Base-by-base conservation (phyloP, 2,329 filamentous ascomycete genomes). In the Apiospora koreana region DNA sequence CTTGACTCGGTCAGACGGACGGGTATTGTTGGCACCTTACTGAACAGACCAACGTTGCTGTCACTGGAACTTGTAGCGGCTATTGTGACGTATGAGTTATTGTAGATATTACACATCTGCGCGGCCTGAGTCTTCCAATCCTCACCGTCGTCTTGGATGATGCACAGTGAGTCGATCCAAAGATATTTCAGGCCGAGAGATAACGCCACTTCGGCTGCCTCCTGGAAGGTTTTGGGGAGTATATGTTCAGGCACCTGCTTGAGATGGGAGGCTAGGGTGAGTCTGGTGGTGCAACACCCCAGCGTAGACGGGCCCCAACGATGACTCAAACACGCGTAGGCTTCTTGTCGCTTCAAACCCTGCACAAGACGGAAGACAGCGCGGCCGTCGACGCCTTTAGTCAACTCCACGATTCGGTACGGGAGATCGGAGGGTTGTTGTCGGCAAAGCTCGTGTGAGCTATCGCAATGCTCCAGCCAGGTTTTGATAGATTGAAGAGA, bases 111-210 rank as follows among this genome's bases (percentile, higher is more conserved):
- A 16, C 65, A 54, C 67, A 70, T 68, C 21, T 41, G 41, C 8
- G 67, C 43, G 16, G 69, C 65, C 38, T 70, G 38, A 12, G 14
- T 9, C 38, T 68, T 58, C 68, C 68, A 70, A 31, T 71, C 70
- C 3, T 71, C 43, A 7, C 2, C 1, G 28, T 38, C 42, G 18
- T 71, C 65, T n/a, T 71, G 70, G 14, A 71, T 70, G 12, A 71
- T 71, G 28, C 70, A 71, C 8, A 71, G 23, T 2, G 70, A 70
- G 35, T 71, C 70, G 31, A 71, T 70, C 68, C 70, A 71, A 16
- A 71, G 46, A 38, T 71, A 71, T 12, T 58, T 65, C 7, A 67
- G 28, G 1, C 68, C 68, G 0, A 71, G 65, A 18, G 45, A 16
- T 42, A 62, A 16, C 8, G 64, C 46, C 23, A 71, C 42, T 9